Evolutionary conservation across 257 asterid species (phyloP), one percentile per base, ranked within the genome.

Genomic region (Plantago ovata): DNA sequence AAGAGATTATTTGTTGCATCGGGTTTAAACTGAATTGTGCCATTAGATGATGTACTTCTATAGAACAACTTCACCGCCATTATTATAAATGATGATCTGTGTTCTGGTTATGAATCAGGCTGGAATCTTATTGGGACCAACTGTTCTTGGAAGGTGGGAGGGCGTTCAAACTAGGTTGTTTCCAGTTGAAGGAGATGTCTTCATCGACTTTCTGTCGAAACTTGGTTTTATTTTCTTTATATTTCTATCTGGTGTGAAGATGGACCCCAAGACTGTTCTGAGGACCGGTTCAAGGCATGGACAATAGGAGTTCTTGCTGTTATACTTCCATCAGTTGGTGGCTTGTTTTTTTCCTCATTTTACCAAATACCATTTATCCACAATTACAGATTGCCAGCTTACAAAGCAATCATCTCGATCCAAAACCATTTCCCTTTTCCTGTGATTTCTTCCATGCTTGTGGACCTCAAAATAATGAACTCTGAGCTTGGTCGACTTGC

Each of bases 401-500:
- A 60, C 61, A 70, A 68, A 38, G 71, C 21, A 20, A 74, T 75
- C 0, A 18, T 77, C 11, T 68, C 66, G 7, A 74, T 86, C 22
- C 96, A 85, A 56, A 73, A 75, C 19, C 24, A 83, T 14, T 74
- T 66, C 64, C 78, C 95, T 6, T 89, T 89, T 62, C 94, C 95
- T 0, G 95, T 89, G 24, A 75, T 82, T 36, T 95, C 97, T 7
- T 61, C 87, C 33, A 75, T 77, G 76, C 94, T 89, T 4, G 84
- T 89, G 2, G 95, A 89, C 70, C 79, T 89, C 13, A 84, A 80
- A 66, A 84, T 89, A 55, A 79, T 89, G 78, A 86, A 89, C 74
- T 73, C 95, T 3, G 97, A 84, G 81, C 92, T 89, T 12, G 97
- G 95, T 20, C 87, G 95, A 38, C 87, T 89, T 40, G 93, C 97